Evolutionary conservation across 2,329 filamentous ascomycete genomes (phyloP).

Genomic region (Alternaria burnsii): DNA sequence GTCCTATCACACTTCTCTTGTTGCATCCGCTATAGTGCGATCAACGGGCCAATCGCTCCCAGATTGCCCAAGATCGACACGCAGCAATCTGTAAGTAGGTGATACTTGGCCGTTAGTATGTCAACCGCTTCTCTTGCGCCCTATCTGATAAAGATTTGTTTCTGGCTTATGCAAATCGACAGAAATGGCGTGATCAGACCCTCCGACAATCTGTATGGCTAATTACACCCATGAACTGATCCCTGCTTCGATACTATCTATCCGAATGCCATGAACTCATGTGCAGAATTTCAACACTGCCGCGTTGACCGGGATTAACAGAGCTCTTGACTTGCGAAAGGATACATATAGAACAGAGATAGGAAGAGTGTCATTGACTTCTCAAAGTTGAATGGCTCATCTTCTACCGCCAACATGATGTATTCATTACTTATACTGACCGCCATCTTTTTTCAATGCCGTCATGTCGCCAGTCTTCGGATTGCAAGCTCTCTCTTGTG

Average conservation of each 20-base stretch:
- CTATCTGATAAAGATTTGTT: neutral
- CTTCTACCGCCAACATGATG: neutral
- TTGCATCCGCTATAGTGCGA: neutral
- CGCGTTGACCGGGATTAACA: neutral
- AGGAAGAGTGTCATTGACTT: neutral
- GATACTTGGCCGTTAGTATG: neutral
- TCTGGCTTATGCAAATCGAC: neutral
- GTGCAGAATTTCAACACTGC: neutral
- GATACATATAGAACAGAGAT: neutral
- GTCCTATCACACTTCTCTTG: neutral
- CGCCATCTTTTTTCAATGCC: neutral
- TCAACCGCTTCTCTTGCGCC: neutral
- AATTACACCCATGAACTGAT: slow-evolving; percentile 4
- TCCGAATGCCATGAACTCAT: neutral
- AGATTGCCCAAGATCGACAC: neutral
- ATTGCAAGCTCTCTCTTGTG: slow-evolving; percentile 32
- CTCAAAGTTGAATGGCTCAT: neutral
- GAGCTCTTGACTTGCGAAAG: neutral
- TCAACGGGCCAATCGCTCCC: neutral
- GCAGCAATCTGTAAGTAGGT: neutral
- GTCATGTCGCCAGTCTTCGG: neutral
- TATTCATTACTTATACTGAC: neutral
- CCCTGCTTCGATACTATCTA: slow-evolving; percentile 3
- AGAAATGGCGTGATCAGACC: neutral
- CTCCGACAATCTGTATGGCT: neutral